Evolutionary conservation across 2,329 filamentous ascomycete species (phyloP).

Genomic region (Ustulina deusta): DNA sequence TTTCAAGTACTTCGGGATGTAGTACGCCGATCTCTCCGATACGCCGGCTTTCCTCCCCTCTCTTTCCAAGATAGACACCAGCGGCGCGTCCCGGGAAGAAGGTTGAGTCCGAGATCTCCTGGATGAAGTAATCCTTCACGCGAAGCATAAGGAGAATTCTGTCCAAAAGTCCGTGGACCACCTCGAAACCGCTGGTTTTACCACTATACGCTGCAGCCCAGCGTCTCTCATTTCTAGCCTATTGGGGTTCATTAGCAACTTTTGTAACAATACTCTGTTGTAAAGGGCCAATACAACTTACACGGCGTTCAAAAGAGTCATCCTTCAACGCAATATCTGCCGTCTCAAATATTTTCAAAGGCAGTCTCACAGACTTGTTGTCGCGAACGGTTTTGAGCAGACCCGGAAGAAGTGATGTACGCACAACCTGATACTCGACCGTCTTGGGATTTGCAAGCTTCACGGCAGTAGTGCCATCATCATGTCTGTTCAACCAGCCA

Average conservation of each 20-base stretch:
- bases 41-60: constrained; percentile 77
- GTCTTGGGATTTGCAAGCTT: constrained; percentile 83
- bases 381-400: constrained; percentile 83
- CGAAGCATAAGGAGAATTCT: constrained; percentile 93
- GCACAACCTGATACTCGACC: constrained; percentile 82
- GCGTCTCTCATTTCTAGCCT: constrained; percentile 91
- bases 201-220: constrained; percentile 97
- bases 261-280: not conserved
- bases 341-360: constrained; percentile 84
- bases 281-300: constrained; percentile 14
- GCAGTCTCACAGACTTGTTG: constrained; percentile 80
- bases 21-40: constrained; percentile 95
- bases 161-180: constrained; percentile 94
- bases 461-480: constrained; percentile 77
- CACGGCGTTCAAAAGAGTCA: constrained; percentile 74
- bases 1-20: constrained; percentile 92
- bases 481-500: constrained; percentile 84
- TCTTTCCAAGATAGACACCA: constrained; percentile 74
- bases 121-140: constrained; percentile 88
- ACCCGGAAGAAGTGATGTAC: constrained; percentile 78
- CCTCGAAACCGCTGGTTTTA: constrained; percentile 93
- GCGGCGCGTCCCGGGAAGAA: constrained; percentile 94
- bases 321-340: constrained; percentile 91
- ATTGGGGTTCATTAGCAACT: constrained; percentile 51
- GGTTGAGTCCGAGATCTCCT: constrained; percentile 89